A percentile compares a stretch with the other conserved stretches of the same genome.
Conservation (phyloP, 1,284 basidiomycete species). For the Puccinia coronata region DNA sequence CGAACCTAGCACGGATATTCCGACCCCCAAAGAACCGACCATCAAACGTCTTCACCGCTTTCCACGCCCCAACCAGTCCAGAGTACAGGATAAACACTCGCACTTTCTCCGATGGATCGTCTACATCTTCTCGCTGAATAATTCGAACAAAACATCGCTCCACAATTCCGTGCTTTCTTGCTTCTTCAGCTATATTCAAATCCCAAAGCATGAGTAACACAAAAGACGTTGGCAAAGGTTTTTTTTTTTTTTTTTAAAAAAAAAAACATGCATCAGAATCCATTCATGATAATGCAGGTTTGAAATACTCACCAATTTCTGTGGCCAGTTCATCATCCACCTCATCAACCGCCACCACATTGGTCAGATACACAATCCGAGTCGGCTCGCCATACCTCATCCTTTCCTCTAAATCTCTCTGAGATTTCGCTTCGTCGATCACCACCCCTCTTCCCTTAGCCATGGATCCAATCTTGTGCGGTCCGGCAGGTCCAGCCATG, state of each 20-base stretch:
- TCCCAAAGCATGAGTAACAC: no score
- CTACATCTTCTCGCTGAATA: conserved; percentile 33
- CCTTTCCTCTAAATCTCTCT: conserved; percentile 48
- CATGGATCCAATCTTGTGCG: conserved; percentile 23
- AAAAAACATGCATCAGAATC: conserved; percentile 58
- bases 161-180: conserved; percentile 67
- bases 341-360: conserved; percentile 81
- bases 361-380: conserved; percentile 79
- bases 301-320: conserved; percentile 66
- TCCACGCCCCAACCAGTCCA: conserved; percentile 89
- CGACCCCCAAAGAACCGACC: conserved; percentile 86
- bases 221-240: conserved; percentile 61
- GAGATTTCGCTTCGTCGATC: conserved; percentile 48
- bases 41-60: conserved; percentile 84
- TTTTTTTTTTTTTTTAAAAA: no score
- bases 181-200: conserved; percentile 71
- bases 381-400: conserved; percentile 75
- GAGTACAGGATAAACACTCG: conserved; percentile 65
- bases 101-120: conserved; percentile 41
- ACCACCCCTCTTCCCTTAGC: conserved; percentile 48
- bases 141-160: conserved; percentile 54
- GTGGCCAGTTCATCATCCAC: conserved; percentile 80
- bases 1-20: conserved; percentile 63
- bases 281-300: no score
- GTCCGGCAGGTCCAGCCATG: conserved; percentile 18